Percentiles rank a stretch among this genome's conserved stretches.
Evolutionary conservation across 2,329 filamentous ascomycete genomes (phyloP).

Genomic region (Calycina marina): DNA sequence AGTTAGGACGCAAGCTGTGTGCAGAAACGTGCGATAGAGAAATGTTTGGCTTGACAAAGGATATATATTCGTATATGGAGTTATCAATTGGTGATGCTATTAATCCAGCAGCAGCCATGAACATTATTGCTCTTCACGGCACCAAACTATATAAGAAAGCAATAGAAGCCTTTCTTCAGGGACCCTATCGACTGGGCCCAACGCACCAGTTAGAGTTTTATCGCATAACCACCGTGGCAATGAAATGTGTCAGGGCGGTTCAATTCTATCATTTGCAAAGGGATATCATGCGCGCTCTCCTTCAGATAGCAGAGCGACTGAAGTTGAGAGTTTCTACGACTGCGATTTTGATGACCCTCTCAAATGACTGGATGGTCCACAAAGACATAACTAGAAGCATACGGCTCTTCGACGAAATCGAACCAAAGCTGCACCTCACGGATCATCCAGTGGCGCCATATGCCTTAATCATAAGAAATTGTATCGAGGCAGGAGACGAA

Average conservation of each 20-base stretch:
- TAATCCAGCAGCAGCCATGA: not conserved
- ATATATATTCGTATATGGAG: conserved; percentile 13
- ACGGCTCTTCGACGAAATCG: conserved; percentile 16
- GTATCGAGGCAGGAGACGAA: conserved; percentile 18
- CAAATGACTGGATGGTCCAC: conserved; percentile 15
- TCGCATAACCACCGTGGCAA: conserved; percentile 8
- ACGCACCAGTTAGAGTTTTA: conserved; percentile 12
- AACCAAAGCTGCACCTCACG: conserved; percentile 5
- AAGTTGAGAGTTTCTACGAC: conserved; percentile 9
- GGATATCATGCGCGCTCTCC: not conserved
- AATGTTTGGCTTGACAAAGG: conserved; percentile 11
- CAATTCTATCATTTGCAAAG: too few species aligned
- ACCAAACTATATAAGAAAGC: too few species aligned
- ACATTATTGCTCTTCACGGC: conserved; percentile 12
- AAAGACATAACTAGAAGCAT: conserved; percentile 13
- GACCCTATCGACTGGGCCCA: conserved; percentile 10
- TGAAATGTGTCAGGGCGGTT: conserved; percentile 9
- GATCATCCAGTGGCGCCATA: conserved; percentile 16
- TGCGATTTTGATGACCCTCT: conserved; percentile 16
- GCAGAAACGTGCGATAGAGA: conserved; percentile 8
- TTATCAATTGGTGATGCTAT: conserved; percentile 4
- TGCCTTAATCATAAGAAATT: conserved; percentile 20
- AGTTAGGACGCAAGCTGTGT: conserved; percentile 14
- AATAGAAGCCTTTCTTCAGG: too few species aligned
- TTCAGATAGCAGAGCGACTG: not conserved